A percentile compares a stretch with the other conserved stretches of the same genome.
Evolutionary conservation across 139 green algal species (phyloP).

Genomic region (Ostreobium quekettii): DNA sequence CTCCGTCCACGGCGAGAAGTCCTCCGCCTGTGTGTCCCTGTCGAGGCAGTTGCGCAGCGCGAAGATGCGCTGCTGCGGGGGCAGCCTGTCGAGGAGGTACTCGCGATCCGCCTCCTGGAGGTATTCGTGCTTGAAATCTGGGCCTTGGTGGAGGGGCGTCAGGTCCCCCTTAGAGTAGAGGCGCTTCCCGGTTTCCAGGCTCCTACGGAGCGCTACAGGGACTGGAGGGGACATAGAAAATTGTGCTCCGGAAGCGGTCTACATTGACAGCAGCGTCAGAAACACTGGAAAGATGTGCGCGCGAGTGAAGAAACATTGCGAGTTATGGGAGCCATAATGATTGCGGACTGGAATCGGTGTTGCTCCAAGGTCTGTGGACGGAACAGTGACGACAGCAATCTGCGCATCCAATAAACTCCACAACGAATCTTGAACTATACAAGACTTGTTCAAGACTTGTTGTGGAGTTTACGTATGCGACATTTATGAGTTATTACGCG

Average conservation of each 20-base stretch:
- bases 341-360: too few species aligned
- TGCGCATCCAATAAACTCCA: too few species aligned
- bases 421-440: too few species aligned
- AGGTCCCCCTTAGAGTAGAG: slow-evolving; percentile 20
- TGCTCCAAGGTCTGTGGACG: too few species aligned
- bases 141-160: not conserved
- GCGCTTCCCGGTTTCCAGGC: slow-evolving; percentile 22
- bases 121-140: not conserved
- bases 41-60: slow-evolving; percentile 36
- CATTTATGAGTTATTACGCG: not conserved
- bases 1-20: slow-evolving; percentile 41
- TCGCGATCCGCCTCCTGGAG: slow-evolving; percentile 21
- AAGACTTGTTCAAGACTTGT: too few species aligned
- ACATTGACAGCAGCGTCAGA: not conserved
- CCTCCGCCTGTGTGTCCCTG: slow-evolving; percentile 21
- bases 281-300: not conserved
- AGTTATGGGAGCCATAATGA: too few species aligned
- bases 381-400: too few species aligned
- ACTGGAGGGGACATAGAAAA: not conserved
- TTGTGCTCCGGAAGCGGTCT: not conserved
- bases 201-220: slow-evolving; percentile 3
- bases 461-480: not conserved
- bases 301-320: not conserved
- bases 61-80: slow-evolving; percentile 36
- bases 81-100: slow-evolving; percentile 32